Evolutionary conservation across 805 yeast genomes (phyloP), one percentile per base, ranked within the genome.

Genomic region (Monosporozyma aerobia): DNA sequence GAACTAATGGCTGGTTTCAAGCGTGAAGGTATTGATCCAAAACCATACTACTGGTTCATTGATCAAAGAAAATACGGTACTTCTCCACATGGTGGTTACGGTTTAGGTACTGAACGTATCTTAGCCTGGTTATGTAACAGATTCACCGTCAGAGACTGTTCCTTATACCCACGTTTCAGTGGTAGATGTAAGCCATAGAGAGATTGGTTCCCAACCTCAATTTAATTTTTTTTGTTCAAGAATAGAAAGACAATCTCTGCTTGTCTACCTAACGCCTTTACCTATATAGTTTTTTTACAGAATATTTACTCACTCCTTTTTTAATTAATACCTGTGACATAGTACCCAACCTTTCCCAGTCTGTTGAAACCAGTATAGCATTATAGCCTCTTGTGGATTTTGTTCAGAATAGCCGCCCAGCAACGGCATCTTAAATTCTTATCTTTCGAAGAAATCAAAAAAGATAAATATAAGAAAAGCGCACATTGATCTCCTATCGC

Each of bases 11-110:
- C 82, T 47, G 97, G 96, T 50, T 86, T 92, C 79, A 83, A 84
- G 74, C 87, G 97, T 74, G 99, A 94, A 76, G 83, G 83, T 53
- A 87, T 94, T 64, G 83, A 82, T 68, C 78, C 88, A 52, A 81
- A 76, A 23, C 77, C 92, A 35, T 94, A 94, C 80, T 90, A 92
- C 78, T 94, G 97, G 97, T 95, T 87, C 74, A 81, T 81, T 54
- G 99, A 94, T 69, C 92, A 86, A 75, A 83, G 99, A 74, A 85
- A 86, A 73, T 94, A 94, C 74, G 99, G 99, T 71, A 85, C 97
- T 11, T 87, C 88, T 73, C 97, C 97, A 43, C 99, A 94, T 69
- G 99, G 99, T 71, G 99, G 99, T 61, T 94, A 94, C 75, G 99
- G 99, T 65, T 74, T 94, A 59, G 99, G 99, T 60, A 89, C 97